Conservation (phyloP, 805 yeast species). For the Ascoidea asiatica region DNA sequence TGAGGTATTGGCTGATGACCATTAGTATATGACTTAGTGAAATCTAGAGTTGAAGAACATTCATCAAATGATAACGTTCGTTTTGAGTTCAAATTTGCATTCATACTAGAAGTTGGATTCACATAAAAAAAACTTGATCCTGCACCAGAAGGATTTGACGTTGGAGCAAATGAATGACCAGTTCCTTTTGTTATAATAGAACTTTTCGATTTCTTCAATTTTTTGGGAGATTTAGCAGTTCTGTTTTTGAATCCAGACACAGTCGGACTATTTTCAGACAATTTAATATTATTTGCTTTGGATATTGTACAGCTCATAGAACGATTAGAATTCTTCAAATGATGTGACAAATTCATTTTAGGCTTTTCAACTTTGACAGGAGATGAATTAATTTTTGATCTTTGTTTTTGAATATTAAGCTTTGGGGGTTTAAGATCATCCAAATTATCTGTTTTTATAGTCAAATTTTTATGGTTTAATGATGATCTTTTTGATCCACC, state of each 20-base stretch:
- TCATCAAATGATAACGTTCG: background rate
- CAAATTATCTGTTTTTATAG: background rate
- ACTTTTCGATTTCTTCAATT: background rate
- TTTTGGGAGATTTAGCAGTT: background rate
- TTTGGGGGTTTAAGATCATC: background rate
- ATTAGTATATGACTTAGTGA: background rate
- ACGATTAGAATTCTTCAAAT: background rate
- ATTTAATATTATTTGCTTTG: background rate
- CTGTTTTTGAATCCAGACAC: background rate
- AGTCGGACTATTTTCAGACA: background rate
- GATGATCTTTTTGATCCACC: background rate
- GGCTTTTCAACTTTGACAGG: background rate
- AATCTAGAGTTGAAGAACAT: background rate
- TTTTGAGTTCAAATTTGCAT: background rate
- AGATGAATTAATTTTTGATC: background rate
- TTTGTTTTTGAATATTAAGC: background rate
- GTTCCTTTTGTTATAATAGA: background rate
- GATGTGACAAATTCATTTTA: background rate
- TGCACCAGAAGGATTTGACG: background rate
- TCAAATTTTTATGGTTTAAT: background rate
- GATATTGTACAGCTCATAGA: background rate
- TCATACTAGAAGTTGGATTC: background rate
- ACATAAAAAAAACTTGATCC: background rate
- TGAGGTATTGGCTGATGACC: background rate
- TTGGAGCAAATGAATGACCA: background rate